phyloP scores from a whole-genome alignment of 495 filamentous ascomycete genomes.

The Tuber brumale region DNA sequence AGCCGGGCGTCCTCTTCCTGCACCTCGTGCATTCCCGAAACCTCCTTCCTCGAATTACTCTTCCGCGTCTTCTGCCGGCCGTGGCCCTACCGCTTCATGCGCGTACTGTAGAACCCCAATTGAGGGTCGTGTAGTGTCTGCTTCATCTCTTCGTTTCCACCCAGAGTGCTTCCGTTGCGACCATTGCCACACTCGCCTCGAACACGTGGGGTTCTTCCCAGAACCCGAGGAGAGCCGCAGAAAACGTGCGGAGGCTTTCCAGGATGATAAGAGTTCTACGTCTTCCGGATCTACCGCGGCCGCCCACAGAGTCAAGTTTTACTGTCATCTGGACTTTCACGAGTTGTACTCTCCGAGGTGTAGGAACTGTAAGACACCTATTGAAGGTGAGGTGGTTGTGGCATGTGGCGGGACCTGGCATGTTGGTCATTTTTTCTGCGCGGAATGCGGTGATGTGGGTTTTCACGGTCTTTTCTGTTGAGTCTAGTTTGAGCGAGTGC shows the following conservation, averaged over 20 bases:
- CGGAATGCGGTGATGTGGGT: conserved; percentile 85
- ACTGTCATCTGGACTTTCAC: conserved; percentile 97
- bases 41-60: conserved; percentile 42
- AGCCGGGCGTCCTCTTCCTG: conserved; percentile 39
- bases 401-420: conserved; percentile 94
- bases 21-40: conserved; percentile 41
- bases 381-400: conserved; percentile 88
- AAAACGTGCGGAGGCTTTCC: conserved; percentile 62
- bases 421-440: conserved; percentile 98
- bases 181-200: conserved; percentile 77
- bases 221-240: conserved; percentile 67
- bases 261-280: conserved; percentile 47
- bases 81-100: conserved; percentile 70
- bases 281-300: conserved; percentile 51
- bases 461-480: not conserved
- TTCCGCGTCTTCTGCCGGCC: conserved; percentile 46
- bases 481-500: conserved; percentile 17
- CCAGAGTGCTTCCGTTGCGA: conserved; percentile 88
- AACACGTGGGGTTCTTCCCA: conserved; percentile 91
- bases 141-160: conserved; percentile 74
- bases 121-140: conserved; percentile 80
- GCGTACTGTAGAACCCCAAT: conserved; percentile 77
- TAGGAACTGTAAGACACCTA: conserved; percentile 96
- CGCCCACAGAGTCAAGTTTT: conserved; percentile 74
- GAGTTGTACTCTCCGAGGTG: conserved; percentile 88